Evolutionary conservation across 2,329 filamentous ascomycete species (phyloP).

Genomic region (Anthostomella pinea): DNA sequence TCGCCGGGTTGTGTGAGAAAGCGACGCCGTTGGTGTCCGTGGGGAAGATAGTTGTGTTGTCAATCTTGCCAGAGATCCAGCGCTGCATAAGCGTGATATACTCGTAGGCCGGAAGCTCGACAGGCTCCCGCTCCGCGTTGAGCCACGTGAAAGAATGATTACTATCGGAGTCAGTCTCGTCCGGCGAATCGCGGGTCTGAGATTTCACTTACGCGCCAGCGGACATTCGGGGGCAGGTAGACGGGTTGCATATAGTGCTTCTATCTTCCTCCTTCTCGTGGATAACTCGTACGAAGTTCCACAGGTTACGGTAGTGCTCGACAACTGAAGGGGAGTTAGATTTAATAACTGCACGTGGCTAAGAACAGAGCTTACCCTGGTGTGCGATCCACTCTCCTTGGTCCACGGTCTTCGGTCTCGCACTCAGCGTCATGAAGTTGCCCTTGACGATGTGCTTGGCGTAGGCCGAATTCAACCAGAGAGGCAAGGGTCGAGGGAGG

Average conservation of each 20-base stretch:
- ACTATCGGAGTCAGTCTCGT: slow-evolving; percentile 38
- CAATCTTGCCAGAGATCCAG: slow-evolving; percentile 95
- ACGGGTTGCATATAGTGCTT: slow-evolving; percentile 76
- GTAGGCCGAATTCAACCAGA: slow-evolving; percentile 73
- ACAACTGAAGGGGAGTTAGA: slow-evolving; percentile 59
- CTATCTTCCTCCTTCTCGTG: slow-evolving; percentile 82
- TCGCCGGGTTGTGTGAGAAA: slow-evolving; percentile 59
- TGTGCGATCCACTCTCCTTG: slow-evolving; percentile 95
- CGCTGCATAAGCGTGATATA: slow-evolving; percentile 96
- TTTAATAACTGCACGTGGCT: neutral
- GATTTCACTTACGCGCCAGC: slow-evolving; percentile 77
- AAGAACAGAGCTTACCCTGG: slow-evolving; percentile 64
- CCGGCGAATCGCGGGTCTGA: no score
- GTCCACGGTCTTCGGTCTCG: slow-evolving; percentile 88
- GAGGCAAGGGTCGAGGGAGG: slow-evolving; percentile 63
- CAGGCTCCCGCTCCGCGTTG: slow-evolving; percentile 80
- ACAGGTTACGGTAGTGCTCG: slow-evolving; percentile 85
- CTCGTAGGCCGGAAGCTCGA: slow-evolving; percentile 87
- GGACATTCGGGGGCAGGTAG: slow-evolving; percentile 86
- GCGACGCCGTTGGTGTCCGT: slow-evolving; percentile 74
- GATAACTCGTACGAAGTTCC: slow-evolving; percentile 84
- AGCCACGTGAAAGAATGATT: slow-evolving; percentile 97
- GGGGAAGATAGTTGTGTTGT: slow-evolving; percentile 85
- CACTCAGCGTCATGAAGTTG: slow-evolving; percentile 94
- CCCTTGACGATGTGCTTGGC: slow-evolving; percentile 90